Evolutionary conservation across 2,329 filamentous ascomycete genomes (phyloP).

Genomic region (Arthroderma uncinatum): DNA sequence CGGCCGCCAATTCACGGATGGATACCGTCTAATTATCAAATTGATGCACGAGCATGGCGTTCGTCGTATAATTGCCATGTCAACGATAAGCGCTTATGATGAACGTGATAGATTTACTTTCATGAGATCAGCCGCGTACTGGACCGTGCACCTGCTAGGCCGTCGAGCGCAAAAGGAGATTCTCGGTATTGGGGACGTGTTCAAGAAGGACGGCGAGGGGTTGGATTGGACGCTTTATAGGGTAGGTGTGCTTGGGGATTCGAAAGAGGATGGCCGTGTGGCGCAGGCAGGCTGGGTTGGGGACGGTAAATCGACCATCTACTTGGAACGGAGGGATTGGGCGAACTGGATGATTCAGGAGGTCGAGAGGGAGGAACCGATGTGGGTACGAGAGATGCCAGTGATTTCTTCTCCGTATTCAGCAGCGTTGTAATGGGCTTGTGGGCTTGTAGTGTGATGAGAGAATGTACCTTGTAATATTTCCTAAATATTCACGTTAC

Average conservation of each 20-base stretch:
- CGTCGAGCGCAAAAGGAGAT: conserved; percentile 11
- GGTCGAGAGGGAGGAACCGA: conserved; percentile 12
- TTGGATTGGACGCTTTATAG: conserved; percentile 15
- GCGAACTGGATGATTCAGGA: conserved; percentile 16
- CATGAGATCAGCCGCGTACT: conserved; percentile 13
- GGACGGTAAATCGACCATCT: conserved; percentile 10
- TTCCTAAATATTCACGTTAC: too few species aligned
- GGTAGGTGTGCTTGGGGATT: conserved; percentile 11
- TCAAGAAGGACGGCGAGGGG: conserved; percentile 12
- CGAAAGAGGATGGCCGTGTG: conserved; percentile 9
- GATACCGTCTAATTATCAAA: conserved; percentile 17
- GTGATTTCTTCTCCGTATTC: conserved; percentile 11
- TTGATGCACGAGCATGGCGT: conserved; percentile 24
- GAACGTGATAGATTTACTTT: conserved; percentile 19
- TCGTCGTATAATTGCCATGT: conserved; percentile 26
- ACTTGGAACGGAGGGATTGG: conserved; percentile 14
- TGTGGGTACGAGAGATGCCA: conserved; percentile 15
- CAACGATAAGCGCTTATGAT: conserved; percentile 23
- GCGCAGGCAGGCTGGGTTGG: conserved; percentile 15
- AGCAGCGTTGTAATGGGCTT: neutral
- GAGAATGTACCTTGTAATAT: neutral
- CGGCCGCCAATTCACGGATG: neutral
- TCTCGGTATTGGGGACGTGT: conserved; percentile 12
- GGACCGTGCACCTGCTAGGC: conserved; percentile 8
- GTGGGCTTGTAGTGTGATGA: neutral